Evolutionary conservation across 2,329 filamentous ascomycete genomes (phyloP).

Genomic region (Sporothrix pseudoabietina): DNA sequence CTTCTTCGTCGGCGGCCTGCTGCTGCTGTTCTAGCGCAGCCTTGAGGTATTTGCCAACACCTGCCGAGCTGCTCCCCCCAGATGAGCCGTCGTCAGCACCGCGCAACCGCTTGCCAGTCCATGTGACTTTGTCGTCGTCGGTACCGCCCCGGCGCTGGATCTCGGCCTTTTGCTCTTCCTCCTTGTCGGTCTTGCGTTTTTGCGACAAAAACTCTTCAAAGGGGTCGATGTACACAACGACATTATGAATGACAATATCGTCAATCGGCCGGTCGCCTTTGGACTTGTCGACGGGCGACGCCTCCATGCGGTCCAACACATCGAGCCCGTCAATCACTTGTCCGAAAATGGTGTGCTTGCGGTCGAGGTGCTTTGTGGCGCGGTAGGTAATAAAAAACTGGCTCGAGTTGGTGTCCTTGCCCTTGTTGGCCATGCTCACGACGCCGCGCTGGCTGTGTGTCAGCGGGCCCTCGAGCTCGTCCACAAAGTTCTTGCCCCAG

Average conservation of each 20-base stretch:
- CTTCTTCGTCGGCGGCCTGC: conserved; percentile 18
- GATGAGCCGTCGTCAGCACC: conserved; percentile 65
- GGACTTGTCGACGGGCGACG: conserved; percentile 73
- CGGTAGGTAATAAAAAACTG: conserved; percentile 96
- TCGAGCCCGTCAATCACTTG: conserved; percentile 76
- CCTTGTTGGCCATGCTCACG: conserved; percentile 96
- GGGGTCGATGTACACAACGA: conserved; percentile 87
- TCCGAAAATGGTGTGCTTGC: conserved; percentile 97
- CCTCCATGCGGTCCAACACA: conserved; percentile 74
- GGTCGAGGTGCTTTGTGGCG: conserved; percentile 79
- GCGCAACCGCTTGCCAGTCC: conserved; percentile 91
- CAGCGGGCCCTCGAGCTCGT: conserved; percentile 87
- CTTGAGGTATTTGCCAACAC: conserved; percentile 82
- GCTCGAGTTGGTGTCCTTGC: conserved; percentile 93
- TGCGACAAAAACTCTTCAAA: conserved; percentile 91
- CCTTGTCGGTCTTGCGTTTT: conserved; percentile 64
- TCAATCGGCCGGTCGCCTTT: conserved; percentile 73
- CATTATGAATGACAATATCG: conserved; percentile 78
- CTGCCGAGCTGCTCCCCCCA: conserved; percentile 48
- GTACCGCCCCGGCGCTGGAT: conserved; percentile 67
- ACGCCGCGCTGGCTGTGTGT: conserved; percentile 82
- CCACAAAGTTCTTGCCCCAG: conserved; percentile 92
- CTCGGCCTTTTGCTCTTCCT: conserved; percentile 61
- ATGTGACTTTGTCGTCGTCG: conserved; percentile 88
- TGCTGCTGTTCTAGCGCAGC: conserved; percentile 44